phyloP scores from a whole-genome alignment of 2,329 filamentous ascomycete genomes.

The Metarhizium guizhouense region DNA sequence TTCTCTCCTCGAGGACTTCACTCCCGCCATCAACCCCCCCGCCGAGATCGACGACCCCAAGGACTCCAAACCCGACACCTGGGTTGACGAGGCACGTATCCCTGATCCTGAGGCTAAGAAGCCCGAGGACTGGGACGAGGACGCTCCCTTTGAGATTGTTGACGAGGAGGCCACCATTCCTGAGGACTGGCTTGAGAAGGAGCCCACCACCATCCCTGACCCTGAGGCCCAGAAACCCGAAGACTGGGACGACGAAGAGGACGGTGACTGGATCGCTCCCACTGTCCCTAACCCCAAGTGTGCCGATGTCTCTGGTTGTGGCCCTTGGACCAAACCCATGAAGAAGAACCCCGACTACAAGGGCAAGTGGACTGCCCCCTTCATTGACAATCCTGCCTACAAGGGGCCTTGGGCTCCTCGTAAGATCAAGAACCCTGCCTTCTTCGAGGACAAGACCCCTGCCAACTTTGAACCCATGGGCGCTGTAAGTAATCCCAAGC shows the following conservation, averaged over 20 bases:
- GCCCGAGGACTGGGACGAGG: conserved; percentile 98
- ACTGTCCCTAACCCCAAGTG: conserved; percentile 95
- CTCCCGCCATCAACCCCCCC: conserved; percentile 82
- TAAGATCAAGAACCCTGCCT: conserved; percentile 95
- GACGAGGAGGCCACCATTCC: conserved; percentile 88
- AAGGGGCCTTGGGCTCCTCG: conserved; percentile 91
- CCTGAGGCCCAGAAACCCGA: conserved; percentile 95
- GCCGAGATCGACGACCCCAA: conserved; percentile 93
- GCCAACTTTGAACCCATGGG: conserved; percentile 97
- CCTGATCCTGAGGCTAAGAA: conserved; percentile 87
- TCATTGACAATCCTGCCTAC: conserved; percentile 96
- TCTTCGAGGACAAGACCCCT: conserved; percentile 94
- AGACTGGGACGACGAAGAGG: conserved; percentile 99
- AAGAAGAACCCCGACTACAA: conserved; percentile 96
- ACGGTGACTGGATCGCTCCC: conserved; percentile 92
- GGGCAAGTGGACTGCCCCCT: conserved; percentile 93
- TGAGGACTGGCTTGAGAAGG: conserved; percentile 91
- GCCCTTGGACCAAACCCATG: conserved; percentile 83
- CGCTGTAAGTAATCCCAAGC: conserved; percentile 56
- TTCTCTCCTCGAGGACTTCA: conserved; percentile 88
- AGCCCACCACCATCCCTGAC: conserved; percentile 75
- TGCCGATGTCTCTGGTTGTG: conserved; percentile 84
- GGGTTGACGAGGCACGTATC: conserved; percentile 91
- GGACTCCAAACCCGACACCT: conserved; percentile 88
- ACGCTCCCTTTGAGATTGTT: conserved; percentile 91